A percentile compares a stretch with the other conserved stretches of the same genome.
Conservation (phyloP, 768 basidiomycete genomes). For the Tricholoma saponaceum region DNA sequence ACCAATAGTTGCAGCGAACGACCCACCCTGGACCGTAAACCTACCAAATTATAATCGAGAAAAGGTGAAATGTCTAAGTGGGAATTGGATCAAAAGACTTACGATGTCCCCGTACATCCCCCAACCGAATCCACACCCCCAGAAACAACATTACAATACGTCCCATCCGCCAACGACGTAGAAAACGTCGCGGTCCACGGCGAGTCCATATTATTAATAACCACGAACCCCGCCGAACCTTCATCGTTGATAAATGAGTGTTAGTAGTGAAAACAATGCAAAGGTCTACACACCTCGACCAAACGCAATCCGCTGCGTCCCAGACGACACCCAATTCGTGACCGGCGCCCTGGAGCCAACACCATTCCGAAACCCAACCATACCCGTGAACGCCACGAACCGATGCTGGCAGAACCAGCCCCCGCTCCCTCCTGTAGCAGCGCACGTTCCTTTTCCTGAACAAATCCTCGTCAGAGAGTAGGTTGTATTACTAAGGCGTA, state of each 20-base stretch:
- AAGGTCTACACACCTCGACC: conserved; percentile 42
- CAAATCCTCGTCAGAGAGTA: no score
- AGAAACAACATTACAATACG: conserved; percentile 63
- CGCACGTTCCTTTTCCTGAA: conserved; percentile 46
- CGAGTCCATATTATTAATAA: conserved; percentile 61
- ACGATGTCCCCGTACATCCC: conserved; percentile 50
- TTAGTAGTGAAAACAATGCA: not conserved
- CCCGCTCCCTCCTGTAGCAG: conserved; percentile 43
- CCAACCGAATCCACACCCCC: conserved; percentile 34
- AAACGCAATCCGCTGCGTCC: conserved; percentile 61
- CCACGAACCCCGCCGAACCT: conserved; percentile 58
- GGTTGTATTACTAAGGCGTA: no score
- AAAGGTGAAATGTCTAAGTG: not conserved
- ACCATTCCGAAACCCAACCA: conserved; percentile 61
- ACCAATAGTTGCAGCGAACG: conserved; percentile 49
- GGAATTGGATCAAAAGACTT: conserved; percentile 12
- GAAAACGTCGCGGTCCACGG: conserved; percentile 53
- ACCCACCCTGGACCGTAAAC: conserved; percentile 45
- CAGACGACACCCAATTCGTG: conserved; percentile 55
- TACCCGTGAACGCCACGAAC: conserved; percentile 51
- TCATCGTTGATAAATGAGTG: not conserved
- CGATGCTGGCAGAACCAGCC: conserved; percentile 70
- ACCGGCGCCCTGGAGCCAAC: conserved; percentile 49
- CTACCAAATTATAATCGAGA: conserved; percentile 22
- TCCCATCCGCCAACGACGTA: conserved; percentile 53